Conservation (phyloP, 805 yeast species). For the Zygosaccharomyces lentus region DNA sequence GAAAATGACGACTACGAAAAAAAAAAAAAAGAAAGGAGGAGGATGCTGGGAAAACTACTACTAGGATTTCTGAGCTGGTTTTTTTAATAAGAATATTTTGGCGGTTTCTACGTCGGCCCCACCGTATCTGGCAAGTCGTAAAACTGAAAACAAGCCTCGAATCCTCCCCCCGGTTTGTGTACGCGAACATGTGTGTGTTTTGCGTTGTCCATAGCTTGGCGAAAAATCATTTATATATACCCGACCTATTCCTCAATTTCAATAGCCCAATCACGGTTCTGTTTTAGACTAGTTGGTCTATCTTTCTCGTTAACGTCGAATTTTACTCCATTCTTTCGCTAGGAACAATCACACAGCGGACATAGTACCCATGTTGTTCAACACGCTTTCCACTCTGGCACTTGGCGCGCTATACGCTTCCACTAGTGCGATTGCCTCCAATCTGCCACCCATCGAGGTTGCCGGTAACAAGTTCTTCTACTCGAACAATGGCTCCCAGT, state of each 20-base stretch:
- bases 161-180: not conserved
- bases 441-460: constrained; percentile 62
- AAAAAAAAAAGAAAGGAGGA: not conserved
- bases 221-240: not conserved
- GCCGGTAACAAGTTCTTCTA: constrained; percentile 75
- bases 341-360: not conserved
- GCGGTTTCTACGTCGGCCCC: not conserved
- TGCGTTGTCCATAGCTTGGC: not conserved
- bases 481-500: constrained; percentile 74
- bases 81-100: not conserved
- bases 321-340: not conserved
- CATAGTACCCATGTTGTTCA: constrained; percentile 30
- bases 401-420: constrained; percentile 31
- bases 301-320: not conserved
- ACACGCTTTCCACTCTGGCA: constrained; percentile 36
- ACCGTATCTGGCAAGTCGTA: not conserved
- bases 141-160: not conserved
- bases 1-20: constrained; percentile 1
- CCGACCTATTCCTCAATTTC: not conserved
- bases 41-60: not conserved
- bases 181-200: not conserved
- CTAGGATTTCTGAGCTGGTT: constrained; percentile 6
- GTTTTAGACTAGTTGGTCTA: not conserved
- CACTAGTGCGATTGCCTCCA: constrained; percentile 39
- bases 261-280: not conserved